Percentiles rank a stretch among this genome's conserved stretches.
phyloP scores from a whole-genome alignment of 2,329 filamentous ascomycete species.

The Penicillium sp. region DNA sequence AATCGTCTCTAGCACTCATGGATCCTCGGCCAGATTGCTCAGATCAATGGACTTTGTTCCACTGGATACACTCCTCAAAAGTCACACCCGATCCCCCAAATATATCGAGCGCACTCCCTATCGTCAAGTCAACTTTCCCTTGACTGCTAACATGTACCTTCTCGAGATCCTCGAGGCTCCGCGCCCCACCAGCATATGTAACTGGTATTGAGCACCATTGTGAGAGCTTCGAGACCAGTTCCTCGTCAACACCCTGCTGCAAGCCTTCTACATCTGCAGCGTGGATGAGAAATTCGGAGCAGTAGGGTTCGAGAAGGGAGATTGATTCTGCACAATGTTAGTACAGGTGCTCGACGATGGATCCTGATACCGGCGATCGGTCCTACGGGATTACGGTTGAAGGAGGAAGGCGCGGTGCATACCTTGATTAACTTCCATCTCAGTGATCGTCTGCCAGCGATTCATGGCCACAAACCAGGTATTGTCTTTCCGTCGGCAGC shows the following conservation, averaged over 20 bases:
- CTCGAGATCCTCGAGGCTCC: slow-evolving; percentile 80
- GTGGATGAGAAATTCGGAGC: slow-evolving; percentile 95
- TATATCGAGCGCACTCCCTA: slow-evolving; percentile 93
- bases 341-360: background rate
- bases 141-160: slow-evolving; percentile 77
- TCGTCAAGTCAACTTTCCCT: slow-evolving; percentile 89
- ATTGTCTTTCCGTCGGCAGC: slow-evolving; percentile 76
- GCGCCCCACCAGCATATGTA: slow-evolving; percentile 94
- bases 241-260: slow-evolving; percentile 87
- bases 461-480: slow-evolving; percentile 98
- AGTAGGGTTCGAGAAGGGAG: slow-evolving; percentile 80
- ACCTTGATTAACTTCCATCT: slow-evolving; percentile 93
- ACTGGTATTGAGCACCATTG: slow-evolving; percentile 91
- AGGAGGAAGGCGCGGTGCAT: slow-evolving; percentile 25
- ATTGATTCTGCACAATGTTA: slow-evolving; percentile 70
- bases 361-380: background rate
- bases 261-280: slow-evolving; percentile 96
- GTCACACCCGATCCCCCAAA: slow-evolving; percentile 88
- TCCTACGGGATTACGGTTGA: background rate
- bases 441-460: slow-evolving; percentile 97
- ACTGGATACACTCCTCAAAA: slow-evolving; percentile 85
- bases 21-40: background rate
- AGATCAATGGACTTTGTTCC: slow-evolving; percentile 66
- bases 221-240: slow-evolving; percentile 75
- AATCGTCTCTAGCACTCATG: background rate